Base-by-base conservation (phyloP, 202 grass and related monocot species). In the Brachypodium distachyon region DNA sequence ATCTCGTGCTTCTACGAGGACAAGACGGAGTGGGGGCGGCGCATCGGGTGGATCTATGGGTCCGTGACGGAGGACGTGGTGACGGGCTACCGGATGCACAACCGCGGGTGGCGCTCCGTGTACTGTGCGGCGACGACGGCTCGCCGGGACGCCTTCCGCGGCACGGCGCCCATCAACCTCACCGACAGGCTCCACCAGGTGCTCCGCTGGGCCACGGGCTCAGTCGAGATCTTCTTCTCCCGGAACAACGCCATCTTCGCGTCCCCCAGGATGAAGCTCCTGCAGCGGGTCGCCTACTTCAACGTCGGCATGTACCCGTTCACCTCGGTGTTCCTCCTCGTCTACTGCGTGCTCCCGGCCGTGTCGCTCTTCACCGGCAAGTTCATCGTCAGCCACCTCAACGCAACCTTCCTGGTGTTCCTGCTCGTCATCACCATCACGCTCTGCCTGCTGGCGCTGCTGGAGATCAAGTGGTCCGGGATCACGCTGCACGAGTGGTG, bases 211-310 rank as follows among this genome's bases (percentile, higher is more conserved):
- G 96, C 96, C 19, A 98, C 96, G 5, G 96, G 96, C 5, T 98
- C 96, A 1, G 91, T 92, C 28, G 95, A 97, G 91, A 97, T 97
- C 84, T 97, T 97, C 91, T 97, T 97, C 87, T 97, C 95, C 17
- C 82, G 87, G 2, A 97, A 97, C 82, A 97, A 97, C 13, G 95
- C 95, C 0, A 49, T 97, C 8, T 92, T 97, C 36, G 95, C 95
- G 10, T 88, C 91, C 3, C 87, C 70, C 18, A 72, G 95, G 52
- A 97, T 97, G 95, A 95, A 98, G 79, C 72, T 98, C 31, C 79
- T 98, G n/a, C 91, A 94, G 83, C 62, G 96, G 17, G 67, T 98
- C 0, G 87, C 91, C 13, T 98, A 95, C 85, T 98, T 95, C 80
- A 98, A 92, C 49, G 89, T 83, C 10, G 96, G 91, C 64, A 92